Evolutionary conservation across 371 early-diverging fungal species (phyloP).

Genomic region (Fennellomyces sp.): DNA sequence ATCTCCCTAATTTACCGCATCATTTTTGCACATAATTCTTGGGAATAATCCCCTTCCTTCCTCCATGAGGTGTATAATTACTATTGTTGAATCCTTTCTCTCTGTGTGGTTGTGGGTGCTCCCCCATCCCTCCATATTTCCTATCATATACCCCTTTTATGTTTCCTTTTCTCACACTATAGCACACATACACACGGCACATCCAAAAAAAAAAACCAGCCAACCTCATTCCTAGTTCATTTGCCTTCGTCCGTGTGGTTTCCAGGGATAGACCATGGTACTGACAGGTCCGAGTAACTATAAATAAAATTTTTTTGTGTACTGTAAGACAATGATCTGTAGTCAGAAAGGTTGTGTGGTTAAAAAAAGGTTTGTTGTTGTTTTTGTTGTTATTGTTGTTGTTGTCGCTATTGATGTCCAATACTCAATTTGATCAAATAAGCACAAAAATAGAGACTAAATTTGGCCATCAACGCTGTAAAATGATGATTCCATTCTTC

Average conservation of each 20-base stretch:
- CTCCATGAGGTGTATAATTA: not conserved
- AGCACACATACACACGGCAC: not conserved
- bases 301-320: not conserved
- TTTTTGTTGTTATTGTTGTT: not conserved
- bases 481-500: slow-evolving; percentile 2
- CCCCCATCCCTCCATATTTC: not conserved
- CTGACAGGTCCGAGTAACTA: not conserved
- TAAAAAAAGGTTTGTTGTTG: slow-evolving; percentile 2
- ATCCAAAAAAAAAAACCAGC: not conserved
- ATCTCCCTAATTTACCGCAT: not conserved
- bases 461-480: not conserved
- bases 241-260: not conserved
- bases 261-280: not conserved
- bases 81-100: not conserved
- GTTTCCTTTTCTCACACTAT: not conserved
- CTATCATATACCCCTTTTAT: slow-evolving; percentile 1
- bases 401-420: not conserved
- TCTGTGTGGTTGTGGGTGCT: no score
- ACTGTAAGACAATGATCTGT: no score
- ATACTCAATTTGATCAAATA: not conserved
- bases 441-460: slow-evolving; percentile 2
- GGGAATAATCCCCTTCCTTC: not conserved
- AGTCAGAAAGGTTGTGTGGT: no score
- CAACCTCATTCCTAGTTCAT: not conserved
- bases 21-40: not conserved